Percentiles rank a stretch among this genome's conserved stretches.
phyloP scores from a whole-genome alignment of 2,329 filamentous ascomycete species.

The Hyphodiscus sp. region DNA sequence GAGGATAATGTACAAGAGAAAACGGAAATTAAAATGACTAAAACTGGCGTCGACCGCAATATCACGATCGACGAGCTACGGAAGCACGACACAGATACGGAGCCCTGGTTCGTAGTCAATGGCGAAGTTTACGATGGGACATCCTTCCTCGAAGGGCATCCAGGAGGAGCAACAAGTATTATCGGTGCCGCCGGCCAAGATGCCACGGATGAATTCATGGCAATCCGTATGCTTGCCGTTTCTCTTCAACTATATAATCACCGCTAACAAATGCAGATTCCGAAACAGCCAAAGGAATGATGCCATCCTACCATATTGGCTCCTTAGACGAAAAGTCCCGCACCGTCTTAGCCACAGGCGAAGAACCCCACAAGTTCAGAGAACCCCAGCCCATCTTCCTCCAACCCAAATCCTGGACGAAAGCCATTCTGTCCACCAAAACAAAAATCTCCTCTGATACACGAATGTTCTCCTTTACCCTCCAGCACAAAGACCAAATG shows the following conservation, averaged over 20 bases:
- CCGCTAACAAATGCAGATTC: conserved; percentile 57
- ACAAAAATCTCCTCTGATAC: conserved; percentile 69
- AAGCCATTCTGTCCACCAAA: conserved; percentile 62
- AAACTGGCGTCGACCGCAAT: conserved; percentile 52
- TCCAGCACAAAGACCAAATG: conserved; percentile 63
- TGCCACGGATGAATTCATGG: conserved; percentile 80
- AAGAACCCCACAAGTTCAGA: conserved; percentile 32
- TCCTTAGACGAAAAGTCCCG: conserved; percentile 58
- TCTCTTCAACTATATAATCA: not conserved
- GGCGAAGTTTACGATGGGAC: conserved; percentile 88
- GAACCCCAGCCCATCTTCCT: conserved; percentile 59
- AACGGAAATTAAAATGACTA: conserved; percentile 72
- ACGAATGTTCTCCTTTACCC: conserved; percentile 71
- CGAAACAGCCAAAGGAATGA: conserved; percentile 88
- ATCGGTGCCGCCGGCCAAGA: conserved; percentile 76
- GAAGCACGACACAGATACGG: conserved; percentile 55
- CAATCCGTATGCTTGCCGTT: conserved; percentile 62
- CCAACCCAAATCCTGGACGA: conserved; percentile 65
- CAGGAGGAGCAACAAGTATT: conserved; percentile 82
- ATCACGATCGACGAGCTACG: conserved; percentile 69
- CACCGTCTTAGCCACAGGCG: conserved; percentile 42
- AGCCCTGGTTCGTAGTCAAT: conserved; percentile 83
- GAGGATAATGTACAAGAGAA: conserved; percentile 42
- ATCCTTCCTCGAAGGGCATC: conserved; percentile 71
- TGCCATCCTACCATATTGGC: conserved; percentile 79